Base-by-base conservation (phyloP, 768 basidiomycete species). In the Tricholoma hemisulphureum region DNA sequence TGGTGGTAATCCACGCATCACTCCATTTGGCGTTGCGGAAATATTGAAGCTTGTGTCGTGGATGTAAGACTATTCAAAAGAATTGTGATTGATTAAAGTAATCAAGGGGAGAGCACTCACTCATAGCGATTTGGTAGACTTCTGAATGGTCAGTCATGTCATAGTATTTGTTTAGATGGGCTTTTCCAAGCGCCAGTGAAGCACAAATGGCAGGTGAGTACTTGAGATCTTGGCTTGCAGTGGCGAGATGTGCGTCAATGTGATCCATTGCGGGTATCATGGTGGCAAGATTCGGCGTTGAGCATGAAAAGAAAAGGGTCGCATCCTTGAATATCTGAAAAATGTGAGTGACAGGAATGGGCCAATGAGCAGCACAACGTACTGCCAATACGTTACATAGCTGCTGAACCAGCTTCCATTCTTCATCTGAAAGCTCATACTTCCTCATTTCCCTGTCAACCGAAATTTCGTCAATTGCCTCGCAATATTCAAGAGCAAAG, bases 311-410 rank as follows among this genome's bases (percentile, higher is more conserved):
- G 32, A 51, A 51, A 10, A 28, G 18, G 20, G 45, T 48, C 5
- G 45, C 66, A 18, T 74, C 66, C 53, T 75, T 73, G 56, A 73
- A 63, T 11, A 69, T 58, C 31, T 31, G 31, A 10, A 31, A 31
- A 31, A 31, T 31, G 31, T 31, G 31, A 31, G 37, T 39, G n/a
- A n/a, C 37, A 18, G 37, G 37, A 39, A 39, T 39, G 37, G 37
- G n/a, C n/a, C n/a, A 18, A 39, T 20, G 9, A 39, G 23, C 11
- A 49, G 46, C 46, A 49, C 4, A 49, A 4, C n/a, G 23, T 49
- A 49, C 46, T 49, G 6, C 46, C 46, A 49, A 49, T 49, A 49
- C 46, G 26, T 49, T 11, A 26, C 46, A 49, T 23, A 49, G 46
- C 46, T 49, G 46, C 46, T 49, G 23, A 49, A 49, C 46, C n/a